Evolutionary conservation across 306 rosid genomes (phyloP).

Genomic region (Ormosia semicastrata): DNA sequence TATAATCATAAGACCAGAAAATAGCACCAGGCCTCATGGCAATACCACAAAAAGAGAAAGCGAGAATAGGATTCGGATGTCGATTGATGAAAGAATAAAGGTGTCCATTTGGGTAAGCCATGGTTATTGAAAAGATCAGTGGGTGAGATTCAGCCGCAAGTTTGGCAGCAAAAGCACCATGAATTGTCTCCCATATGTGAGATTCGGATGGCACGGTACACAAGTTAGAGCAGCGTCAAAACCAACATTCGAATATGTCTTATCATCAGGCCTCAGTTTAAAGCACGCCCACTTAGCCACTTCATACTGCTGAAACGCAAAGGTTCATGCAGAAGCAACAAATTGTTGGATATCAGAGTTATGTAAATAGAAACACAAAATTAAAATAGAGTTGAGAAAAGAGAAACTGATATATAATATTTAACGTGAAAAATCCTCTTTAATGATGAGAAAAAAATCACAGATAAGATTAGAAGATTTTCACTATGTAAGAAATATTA

Average conservation of each 20-base stretch:
- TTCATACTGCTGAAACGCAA: background rate
- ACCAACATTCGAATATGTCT: slow-evolving; percentile 14
- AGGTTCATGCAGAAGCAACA: background rate
- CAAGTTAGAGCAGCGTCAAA: background rate
- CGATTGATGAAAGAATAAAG: slow-evolving; percentile 45
- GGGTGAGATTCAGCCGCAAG: slow-evolving; percentile 3
- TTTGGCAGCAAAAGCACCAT: background rate
- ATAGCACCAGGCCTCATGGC: background rate
- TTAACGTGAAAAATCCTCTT: no score
- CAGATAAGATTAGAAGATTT: no score
- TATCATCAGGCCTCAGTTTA: background rate
- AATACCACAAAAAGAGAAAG: slow-evolving; percentile 5
- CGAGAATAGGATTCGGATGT: slow-evolving; percentile 58
- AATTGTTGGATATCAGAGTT: no score
- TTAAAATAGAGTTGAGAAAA: no score
- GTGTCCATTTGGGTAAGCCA: slow-evolving; percentile 12
- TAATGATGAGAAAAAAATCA: no score
- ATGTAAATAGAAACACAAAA: no score
- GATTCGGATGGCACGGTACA: background rate
- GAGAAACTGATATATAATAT: no score
- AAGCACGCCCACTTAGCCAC: background rate
- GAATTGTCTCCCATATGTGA: background rate
- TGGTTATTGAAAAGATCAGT: background rate
- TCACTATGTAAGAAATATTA: no score
- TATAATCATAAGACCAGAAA: slow-evolving; percentile 9